phyloP scores from a whole-genome alignment of 2,329 filamentous ascomycete species.

The Xylaria sp. region DNA sequence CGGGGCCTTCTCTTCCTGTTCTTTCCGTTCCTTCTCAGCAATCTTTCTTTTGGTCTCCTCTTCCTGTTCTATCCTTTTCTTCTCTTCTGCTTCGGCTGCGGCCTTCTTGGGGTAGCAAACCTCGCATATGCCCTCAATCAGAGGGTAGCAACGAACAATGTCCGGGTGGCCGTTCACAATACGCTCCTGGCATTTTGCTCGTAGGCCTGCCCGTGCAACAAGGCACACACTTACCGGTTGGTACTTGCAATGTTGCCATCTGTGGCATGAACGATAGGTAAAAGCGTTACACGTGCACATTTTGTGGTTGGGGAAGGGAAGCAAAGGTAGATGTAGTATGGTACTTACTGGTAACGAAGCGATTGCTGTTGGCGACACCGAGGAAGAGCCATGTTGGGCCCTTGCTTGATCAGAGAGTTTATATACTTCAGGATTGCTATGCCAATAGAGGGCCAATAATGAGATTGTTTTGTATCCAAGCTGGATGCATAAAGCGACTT shows the following conservation, averaged over 20 bases:
- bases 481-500: too few species aligned
- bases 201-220: slow-evolving; percentile 43
- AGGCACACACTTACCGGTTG: slow-evolving; percentile 41
- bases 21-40: neutral
- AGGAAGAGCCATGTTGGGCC: neutral
- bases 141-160: slow-evolving; percentile 14
- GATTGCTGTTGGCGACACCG: neutral
- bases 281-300: slow-evolving; percentile 41
- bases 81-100: slow-evolving; percentile 27
- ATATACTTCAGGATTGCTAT: neutral
- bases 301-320: neutral
- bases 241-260: slow-evolving; percentile 27
- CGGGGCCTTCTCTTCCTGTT: neutral
- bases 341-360: neutral
- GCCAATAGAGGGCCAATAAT: too few species aligned
- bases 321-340: neutral
- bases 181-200: slow-evolving; percentile 36
- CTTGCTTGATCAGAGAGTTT: neutral
- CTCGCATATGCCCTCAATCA: slow-evolving; percentile 37
- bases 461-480: too few species aligned
- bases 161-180: slow-evolving; percentile 37
- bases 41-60: neutral
- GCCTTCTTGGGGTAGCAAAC: slow-evolving; percentile 37
- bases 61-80: slow-evolving; percentile 21
- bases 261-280: slow-evolving; percentile 24